Conservation (phyloP, 2,329 filamentous ascomycete genomes). For the Coniochaeta sp. region DNA sequence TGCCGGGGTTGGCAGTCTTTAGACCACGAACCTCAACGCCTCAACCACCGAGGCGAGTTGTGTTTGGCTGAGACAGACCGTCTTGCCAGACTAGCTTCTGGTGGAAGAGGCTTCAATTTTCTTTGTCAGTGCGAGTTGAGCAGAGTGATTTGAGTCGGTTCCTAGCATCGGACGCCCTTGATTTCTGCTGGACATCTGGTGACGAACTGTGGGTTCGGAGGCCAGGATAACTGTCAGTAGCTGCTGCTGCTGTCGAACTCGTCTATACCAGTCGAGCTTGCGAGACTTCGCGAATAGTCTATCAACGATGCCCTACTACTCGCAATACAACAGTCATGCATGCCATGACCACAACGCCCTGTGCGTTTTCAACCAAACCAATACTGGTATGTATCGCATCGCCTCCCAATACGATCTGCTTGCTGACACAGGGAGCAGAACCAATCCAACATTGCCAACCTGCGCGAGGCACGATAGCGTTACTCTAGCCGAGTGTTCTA, state of each 20-base stretch:
- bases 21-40: slow-evolving; percentile 19
- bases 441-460: not conserved
- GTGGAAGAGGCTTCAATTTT: slow-evolving; percentile 1
- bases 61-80: slow-evolving; percentile 7
- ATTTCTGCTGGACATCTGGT: not conserved
- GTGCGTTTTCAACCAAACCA: not conserved
- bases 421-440: not conserved
- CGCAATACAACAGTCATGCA: not conserved
- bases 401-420: not conserved
- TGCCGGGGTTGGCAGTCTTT: slow-evolving; percentile 38
- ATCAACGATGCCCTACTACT: not conserved
- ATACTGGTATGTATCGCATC: not conserved
- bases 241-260: not conserved
- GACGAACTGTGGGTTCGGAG: not conserved
- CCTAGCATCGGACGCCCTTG: not conserved
- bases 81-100: not conserved
- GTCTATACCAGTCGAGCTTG: not conserved
- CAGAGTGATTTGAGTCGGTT: not conserved
- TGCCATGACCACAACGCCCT: not conserved
- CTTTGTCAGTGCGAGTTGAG: not conserved
- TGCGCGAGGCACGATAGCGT: not conserved
- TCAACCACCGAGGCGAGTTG: slow-evolving; percentile 16
- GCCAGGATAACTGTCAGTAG: not conserved
- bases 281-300: not conserved
- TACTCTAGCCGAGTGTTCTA: not conserved